Conservation (phyloP, 148 eudicot genomes). For the Cornus suecica region DNA sequence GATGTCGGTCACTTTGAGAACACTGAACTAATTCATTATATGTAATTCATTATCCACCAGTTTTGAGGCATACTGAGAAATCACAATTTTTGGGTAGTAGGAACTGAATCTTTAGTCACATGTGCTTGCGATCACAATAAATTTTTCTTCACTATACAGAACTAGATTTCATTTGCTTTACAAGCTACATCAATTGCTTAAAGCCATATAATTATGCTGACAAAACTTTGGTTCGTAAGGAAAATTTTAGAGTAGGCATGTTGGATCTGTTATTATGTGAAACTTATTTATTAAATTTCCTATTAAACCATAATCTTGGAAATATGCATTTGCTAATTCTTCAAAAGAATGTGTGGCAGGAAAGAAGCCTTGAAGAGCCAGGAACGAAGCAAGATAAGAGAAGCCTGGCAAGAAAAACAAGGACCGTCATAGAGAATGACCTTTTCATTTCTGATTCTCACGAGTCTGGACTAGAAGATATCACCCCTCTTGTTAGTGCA, state of each 20-base stretch:
- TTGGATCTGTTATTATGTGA: not conserved
- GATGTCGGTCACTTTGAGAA: not conserved
- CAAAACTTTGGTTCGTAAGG: not conserved
- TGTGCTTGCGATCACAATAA: not conserved
- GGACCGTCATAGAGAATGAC: constrained; percentile 9
- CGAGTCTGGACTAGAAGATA: constrained; percentile 5
- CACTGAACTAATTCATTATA: not conserved
- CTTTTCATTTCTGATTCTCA: constrained; percentile 3
- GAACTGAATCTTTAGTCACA: no score
- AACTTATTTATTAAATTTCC: not conserved
- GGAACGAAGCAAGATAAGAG: constrained; percentile 15
- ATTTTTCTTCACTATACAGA: no score
- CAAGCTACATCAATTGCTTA: no score
- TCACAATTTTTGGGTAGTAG: not conserved
- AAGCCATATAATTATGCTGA: not conserved
- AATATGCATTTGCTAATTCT: not conserved
- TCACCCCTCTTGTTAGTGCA: constrained; percentile 54
- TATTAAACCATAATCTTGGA: not conserved
- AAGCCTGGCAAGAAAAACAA: not conserved
- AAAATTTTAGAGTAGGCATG: no score
- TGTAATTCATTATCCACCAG: not conserved
- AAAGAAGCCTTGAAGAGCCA: constrained; percentile 17
- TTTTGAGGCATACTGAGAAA: not conserved
- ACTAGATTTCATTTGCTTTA: no score
- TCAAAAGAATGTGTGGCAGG: constrained; percentile 22